These are phyloP conservation scores for Penicillium antarcticum DNA, from an alignment of 495 filamentous ascomycete species.

Conservation along the genomic window DNA sequence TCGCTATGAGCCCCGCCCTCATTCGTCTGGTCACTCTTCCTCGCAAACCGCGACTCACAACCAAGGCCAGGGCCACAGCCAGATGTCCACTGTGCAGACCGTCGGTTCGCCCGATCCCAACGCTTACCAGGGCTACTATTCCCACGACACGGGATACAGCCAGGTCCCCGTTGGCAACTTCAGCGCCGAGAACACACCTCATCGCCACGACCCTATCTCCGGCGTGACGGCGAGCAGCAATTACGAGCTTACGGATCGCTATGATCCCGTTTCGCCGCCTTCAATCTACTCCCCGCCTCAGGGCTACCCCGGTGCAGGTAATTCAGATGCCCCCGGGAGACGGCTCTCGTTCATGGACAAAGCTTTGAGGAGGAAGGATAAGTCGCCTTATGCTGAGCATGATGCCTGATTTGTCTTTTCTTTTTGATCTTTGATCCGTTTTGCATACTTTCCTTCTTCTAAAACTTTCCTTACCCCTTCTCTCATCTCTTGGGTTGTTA, in stretches of 20 bases:
- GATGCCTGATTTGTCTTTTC: constrained; percentile 5
- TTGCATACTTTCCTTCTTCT: neutral
- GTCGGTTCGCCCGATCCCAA: constrained; percentile 14
- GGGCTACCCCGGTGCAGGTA: neutral
- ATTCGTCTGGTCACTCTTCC: neutral
- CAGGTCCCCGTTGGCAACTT: constrained; percentile 6
- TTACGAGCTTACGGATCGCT: constrained; percentile 15
- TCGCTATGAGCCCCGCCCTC: constrained; percentile 20
- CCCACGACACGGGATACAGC: constrained; percentile 14
- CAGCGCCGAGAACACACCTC: constrained; percentile 2
- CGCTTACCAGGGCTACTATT: constrained; percentile 11
- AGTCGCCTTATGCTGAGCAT: constrained; percentile 12
- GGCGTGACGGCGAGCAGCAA: constrained; percentile 9
- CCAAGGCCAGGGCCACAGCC: neutral
- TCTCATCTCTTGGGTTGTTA: no score
- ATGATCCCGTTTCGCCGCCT: constrained; percentile 23
- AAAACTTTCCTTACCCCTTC: no score
- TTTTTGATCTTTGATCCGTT: neutral
- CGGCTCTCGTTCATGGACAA: constrained; percentile 11
- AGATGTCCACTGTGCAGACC: constrained; percentile 4
- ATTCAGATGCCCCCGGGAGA: neutral
- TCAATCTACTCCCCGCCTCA: constrained; percentile 19
- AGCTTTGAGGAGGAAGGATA: constrained; percentile 9
- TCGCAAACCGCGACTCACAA: no score
- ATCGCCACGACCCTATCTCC: constrained; percentile 5